phyloP scores from a whole-genome alignment of 2,329 filamentous ascomycete genomes.

The Orbilia ellipsospora region DNA sequence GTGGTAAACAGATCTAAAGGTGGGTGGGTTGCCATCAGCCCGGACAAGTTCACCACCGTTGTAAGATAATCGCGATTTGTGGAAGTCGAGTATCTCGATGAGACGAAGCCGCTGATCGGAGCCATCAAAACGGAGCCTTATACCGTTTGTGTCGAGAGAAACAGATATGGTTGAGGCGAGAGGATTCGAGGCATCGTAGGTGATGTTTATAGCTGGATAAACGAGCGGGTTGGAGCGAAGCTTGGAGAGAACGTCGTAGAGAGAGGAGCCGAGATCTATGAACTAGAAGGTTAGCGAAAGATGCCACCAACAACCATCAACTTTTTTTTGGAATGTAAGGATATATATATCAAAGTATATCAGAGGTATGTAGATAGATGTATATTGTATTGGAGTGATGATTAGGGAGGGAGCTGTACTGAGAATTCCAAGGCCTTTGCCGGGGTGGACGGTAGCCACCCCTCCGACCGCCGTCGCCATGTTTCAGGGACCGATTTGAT shows the following conservation, averaged over 20 bases:
- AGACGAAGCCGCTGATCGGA: constrained; percentile 89
- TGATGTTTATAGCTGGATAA: constrained; percentile 79
- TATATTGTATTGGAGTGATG: constrained; percentile 39
- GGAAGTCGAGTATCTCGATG: constrained; percentile 91
- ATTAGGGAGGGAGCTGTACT: constrained; percentile 61
- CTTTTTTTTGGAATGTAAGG: not conserved
- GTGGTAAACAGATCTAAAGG: constrained; percentile 90
- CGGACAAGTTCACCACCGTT: constrained; percentile 75
- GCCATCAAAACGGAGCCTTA: constrained; percentile 92
- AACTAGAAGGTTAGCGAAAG: constrained; percentile 11
- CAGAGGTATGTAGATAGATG: constrained; percentile 56
- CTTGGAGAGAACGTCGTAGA: constrained; percentile 87
- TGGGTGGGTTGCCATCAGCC: constrained; percentile 68
- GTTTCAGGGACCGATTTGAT: not conserved
- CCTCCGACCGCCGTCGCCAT: constrained; percentile 57
- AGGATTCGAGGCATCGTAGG: constrained; percentile 67
- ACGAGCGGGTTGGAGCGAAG: constrained; percentile 88
- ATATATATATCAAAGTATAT: constrained; percentile 16
- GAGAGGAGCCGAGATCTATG: constrained; percentile 84
- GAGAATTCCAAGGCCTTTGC: constrained; percentile 74
- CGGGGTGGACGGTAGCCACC: constrained; percentile 73
- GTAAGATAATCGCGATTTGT: constrained; percentile 83
- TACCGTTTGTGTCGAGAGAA: constrained; percentile 81
- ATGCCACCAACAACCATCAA: not conserved
- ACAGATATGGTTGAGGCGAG: constrained; percentile 67